Conservation (phyloP, 2,329 filamentous ascomycete species). For the Talaromyces atroroseus region DNA sequence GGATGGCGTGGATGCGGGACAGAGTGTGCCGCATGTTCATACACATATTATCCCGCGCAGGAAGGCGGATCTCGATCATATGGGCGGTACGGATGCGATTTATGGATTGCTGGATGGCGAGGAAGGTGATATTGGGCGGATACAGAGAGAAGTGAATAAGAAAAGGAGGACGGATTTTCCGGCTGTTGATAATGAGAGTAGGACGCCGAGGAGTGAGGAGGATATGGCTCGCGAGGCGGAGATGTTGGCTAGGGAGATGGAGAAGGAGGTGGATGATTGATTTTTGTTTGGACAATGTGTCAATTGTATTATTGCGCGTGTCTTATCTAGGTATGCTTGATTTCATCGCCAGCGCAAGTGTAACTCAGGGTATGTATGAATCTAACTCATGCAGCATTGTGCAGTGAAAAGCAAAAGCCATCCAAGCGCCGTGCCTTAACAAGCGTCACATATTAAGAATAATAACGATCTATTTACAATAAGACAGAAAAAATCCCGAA, state of each 20-base stretch:
- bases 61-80: slow-evolving; percentile 52
- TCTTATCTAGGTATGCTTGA: background rate
- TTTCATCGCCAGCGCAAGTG: background rate
- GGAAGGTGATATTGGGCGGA: slow-evolving; percentile 73
- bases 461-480: slow-evolving; percentile 6
- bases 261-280: slow-evolving; percentile 30
- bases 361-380: background rate
- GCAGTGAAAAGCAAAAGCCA: background rate
- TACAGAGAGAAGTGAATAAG: slow-evolving; percentile 53
- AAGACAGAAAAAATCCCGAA: background rate
- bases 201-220: slow-evolving; percentile 61
- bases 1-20: slow-evolving; percentile 81
- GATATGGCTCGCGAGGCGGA: slow-evolving; percentile 78
- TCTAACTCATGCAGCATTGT: slow-evolving; percentile 6
- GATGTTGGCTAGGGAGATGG: slow-evolving; percentile 51
- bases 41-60: slow-evolving; percentile 80
- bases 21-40: slow-evolving; percentile 91
- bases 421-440: slow-evolving; percentile 8
- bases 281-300: background rate
- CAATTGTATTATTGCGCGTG: background rate
- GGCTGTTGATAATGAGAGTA: slow-evolving; percentile 42
- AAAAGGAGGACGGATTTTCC: background rate
- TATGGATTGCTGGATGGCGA: slow-evolving; percentile 80
- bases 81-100: slow-evolving; percentile 63
- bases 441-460: background rate